Evolutionary conservation across 345 rosid species (phyloP).

Genomic region (Moringa oleifera): DNA sequence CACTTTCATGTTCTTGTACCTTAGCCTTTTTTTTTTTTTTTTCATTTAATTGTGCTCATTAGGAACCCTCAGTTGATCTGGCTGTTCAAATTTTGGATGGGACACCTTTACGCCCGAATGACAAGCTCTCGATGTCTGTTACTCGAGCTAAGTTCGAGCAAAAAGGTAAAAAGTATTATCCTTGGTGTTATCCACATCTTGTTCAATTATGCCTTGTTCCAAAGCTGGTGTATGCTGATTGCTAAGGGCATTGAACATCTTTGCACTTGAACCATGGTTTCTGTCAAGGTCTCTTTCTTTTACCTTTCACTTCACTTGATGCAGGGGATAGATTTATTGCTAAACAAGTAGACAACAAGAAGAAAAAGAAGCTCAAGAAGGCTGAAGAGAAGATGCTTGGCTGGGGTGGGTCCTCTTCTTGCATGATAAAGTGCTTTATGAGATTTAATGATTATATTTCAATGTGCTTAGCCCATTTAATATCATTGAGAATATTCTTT

Average conservation of each 20-base stretch:
- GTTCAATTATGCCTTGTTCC: background rate
- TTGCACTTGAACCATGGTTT: background rate
- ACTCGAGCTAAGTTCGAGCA: constrained; percentile 85
- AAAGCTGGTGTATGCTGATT: constrained; percentile 11
- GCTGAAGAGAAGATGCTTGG: constrained; percentile 93
- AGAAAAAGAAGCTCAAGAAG: constrained; percentile 88
- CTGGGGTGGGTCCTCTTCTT: constrained; percentile 60
- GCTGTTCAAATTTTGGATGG: constrained; percentile 92
- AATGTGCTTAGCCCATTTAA: background rate
- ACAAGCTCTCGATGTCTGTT: constrained; percentile 74
- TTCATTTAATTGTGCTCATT: constrained; percentile 14
- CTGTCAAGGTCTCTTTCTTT: background rate
- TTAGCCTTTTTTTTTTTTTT: background rate
- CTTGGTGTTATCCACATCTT: background rate
- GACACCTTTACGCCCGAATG: constrained; percentile 79
- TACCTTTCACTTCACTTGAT: constrained; percentile 17
- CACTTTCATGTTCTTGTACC: constrained; percentile 6
- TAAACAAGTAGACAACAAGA: constrained; percentile 73
- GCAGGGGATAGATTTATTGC: constrained; percentile 83
- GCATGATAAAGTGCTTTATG: background rate
- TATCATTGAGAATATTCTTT: background rate
- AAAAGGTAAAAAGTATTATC: constrained; percentile 50
- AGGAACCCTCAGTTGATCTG: constrained; percentile 97
- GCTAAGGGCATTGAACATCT: constrained; percentile 8
- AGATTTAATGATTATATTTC: too few species aligned